These are phyloP conservation scores for Cadophora sp. DNA, from an alignment of 2,329 filamentous ascomycete genomes.

Conservation along the genomic window DNA sequence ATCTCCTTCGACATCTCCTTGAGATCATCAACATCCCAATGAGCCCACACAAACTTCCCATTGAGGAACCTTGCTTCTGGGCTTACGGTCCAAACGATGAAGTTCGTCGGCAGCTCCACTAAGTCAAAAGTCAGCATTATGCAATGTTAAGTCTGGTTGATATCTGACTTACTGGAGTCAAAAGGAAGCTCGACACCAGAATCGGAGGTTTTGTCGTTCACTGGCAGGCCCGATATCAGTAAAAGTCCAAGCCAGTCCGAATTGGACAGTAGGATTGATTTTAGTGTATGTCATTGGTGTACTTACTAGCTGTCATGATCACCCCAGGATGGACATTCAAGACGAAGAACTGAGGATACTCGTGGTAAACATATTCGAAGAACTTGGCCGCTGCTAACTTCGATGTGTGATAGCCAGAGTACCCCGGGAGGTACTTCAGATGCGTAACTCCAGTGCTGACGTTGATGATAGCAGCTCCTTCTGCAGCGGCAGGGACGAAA, in stretches of 20 bases:
- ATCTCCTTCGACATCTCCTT: slow-evolving; percentile 43
- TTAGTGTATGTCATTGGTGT: not conserved
- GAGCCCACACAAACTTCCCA: slow-evolving; percentile 53
- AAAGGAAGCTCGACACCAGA: not conserved
- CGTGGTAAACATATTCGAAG: slow-evolving; percentile 50
- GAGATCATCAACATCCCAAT: slow-evolving; percentile 59
- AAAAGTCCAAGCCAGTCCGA: not conserved
- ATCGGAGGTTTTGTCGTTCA: slow-evolving; percentile 8
- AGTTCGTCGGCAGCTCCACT: slow-evolving; percentile 13
- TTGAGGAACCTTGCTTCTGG: slow-evolving; percentile 51
- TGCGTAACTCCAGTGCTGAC: slow-evolving; percentile 17
- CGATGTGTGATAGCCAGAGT: slow-evolving; percentile 40
- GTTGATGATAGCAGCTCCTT: slow-evolving; percentile 24
- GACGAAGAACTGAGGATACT: slow-evolving; percentile 49
- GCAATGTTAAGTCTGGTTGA: not conserved
- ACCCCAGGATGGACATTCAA: slow-evolving; percentile 41
- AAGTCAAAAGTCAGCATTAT: not conserved
- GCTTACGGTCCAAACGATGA: slow-evolving; percentile 15
- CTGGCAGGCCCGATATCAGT: not conserved
- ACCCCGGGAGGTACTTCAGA: slow-evolving; percentile 3
- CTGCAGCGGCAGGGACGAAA: slow-evolving; percentile 16
- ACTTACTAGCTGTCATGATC: slow-evolving; percentile 13
- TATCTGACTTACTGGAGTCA: slow-evolving; percentile 13
- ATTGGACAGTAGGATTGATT: no score
- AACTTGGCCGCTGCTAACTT: slow-evolving; percentile 51